Percentiles rank a stretch among this genome's conserved stretches.
These are phyloP conservation scores for Stephanocyclus meneghinianus DNA, from an alignment of 352 stramenopile species.

Conservation along the genomic window DNA sequence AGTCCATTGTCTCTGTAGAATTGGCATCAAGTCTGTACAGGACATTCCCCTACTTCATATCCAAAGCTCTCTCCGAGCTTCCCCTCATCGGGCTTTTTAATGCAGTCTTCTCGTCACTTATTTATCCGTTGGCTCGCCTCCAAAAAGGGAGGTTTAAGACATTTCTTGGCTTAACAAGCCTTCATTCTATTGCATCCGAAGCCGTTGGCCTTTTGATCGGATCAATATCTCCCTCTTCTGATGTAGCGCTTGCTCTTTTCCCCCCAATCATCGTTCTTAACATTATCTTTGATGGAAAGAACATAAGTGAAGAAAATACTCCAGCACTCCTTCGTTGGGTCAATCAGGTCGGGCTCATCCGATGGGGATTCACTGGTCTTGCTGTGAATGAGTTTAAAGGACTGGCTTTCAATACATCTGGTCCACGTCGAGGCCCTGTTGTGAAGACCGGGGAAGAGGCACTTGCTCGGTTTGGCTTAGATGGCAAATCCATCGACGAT, in stretches of 20 bases:
- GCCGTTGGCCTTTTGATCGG: slow-evolving; percentile 76
- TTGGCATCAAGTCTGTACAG: slow-evolving; percentile 70
- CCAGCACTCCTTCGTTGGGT: slow-evolving; percentile 53
- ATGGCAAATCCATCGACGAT: slow-evolving; percentile 52
- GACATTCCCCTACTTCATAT: slow-evolving; percentile 82
- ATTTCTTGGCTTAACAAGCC: slow-evolving; percentile 76
- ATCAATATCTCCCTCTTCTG: slow-evolving; percentile 67
- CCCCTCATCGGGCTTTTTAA: slow-evolving; percentile 72
- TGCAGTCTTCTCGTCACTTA: slow-evolving; percentile 74
- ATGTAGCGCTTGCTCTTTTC: slow-evolving; percentile 80
- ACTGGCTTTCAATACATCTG: slow-evolving; percentile 68
- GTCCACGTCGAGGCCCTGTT: slow-evolving; percentile 64
- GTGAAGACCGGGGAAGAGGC: slow-evolving; percentile 73
- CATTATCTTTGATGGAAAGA: slow-evolving; percentile 85
- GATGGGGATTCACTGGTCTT: slow-evolving; percentile 78
- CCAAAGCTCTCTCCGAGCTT: slow-evolving; percentile 82
- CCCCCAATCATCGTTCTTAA: slow-evolving; percentile 80
- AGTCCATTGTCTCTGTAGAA: slow-evolving; percentile 75
- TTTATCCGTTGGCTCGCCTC: slow-evolving; percentile 72
- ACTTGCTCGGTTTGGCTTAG: slow-evolving; percentile 76
- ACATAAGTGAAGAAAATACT: slow-evolving; percentile 82
- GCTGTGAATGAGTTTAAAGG: slow-evolving; percentile 82
- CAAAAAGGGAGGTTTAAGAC: slow-evolving; percentile 62
- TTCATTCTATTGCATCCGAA: slow-evolving; percentile 76
- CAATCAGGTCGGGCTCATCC: slow-evolving; percentile 71